These are phyloP conservation scores for Neofusicoccum sp. DNA, from an alignment of 2,329 filamentous ascomycete genomes.

Conservation along the genomic window DNA sequence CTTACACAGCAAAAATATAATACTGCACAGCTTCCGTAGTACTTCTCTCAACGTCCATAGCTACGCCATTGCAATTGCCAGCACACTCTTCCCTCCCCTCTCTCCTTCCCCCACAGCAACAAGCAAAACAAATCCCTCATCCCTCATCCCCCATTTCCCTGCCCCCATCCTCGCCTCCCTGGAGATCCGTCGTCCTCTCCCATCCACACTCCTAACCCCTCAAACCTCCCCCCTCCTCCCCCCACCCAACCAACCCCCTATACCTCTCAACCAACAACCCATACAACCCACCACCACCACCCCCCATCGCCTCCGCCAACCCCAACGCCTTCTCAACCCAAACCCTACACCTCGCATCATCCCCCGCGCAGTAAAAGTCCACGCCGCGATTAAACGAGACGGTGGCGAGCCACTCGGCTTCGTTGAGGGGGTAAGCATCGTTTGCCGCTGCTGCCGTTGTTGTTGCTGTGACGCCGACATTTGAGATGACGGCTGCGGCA, in stretches of 20 bases:
- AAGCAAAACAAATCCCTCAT: background rate
- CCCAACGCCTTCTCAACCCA: slow-evolving; percentile 66
- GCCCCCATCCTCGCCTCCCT: background rate
- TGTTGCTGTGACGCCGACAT: slow-evolving; percentile 23
- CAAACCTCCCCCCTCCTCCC: too few relatives aligned
- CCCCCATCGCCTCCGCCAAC: slow-evolving; percentile 46
- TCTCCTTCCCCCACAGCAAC: background rate
- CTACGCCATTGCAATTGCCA: background rate
- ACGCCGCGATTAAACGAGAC: slow-evolving; percentile 69
- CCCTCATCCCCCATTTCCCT: too few relatives aligned
- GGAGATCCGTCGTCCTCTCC: too few relatives aligned
- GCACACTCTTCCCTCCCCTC: background rate
- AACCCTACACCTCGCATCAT: slow-evolving; percentile 54
- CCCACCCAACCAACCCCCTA: background rate
- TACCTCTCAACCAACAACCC: background rate
- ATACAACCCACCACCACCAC: background rate
- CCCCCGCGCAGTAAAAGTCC: slow-evolving; percentile 59
- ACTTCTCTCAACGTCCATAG: background rate
- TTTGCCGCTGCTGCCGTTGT: slow-evolving; percentile 15
- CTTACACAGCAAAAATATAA: background rate
- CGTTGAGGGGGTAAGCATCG: slow-evolving; percentile 59
- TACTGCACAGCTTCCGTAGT: background rate
- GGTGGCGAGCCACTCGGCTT: slow-evolving; percentile 74
- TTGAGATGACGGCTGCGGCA: slow-evolving; percentile 51
- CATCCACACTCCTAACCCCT: background rate